Conservation (phyloP, 768 basidiomycete genomes). For the Polyporus arcularius region DNA sequence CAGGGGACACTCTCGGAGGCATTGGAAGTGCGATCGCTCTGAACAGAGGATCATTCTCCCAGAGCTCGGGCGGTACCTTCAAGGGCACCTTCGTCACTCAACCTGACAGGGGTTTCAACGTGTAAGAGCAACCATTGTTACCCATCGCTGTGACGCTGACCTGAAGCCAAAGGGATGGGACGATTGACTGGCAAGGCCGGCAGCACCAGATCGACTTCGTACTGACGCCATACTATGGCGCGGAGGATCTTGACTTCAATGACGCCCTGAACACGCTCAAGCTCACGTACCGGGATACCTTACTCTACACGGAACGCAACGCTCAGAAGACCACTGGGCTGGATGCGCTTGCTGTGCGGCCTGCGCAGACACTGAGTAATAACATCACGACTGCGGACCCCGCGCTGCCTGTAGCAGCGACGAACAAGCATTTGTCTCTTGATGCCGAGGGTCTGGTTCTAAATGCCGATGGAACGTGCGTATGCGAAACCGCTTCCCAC, state of each 20-base stretch:
- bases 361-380: constrained; percentile 36
- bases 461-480: constrained; percentile 59
- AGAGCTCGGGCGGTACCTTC: constrained; percentile 39
- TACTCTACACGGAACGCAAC: constrained; percentile 50
- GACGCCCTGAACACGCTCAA: constrained; percentile 52
- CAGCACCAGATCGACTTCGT: constrained; percentile 62
- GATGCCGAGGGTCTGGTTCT: constrained; percentile 63
- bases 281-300: constrained; percentile 51
- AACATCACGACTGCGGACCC: constrained; percentile 39
- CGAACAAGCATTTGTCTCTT: constrained; percentile 48
- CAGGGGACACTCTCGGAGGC: constrained; percentile 58
- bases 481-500: neutral
- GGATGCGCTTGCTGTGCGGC: constrained; percentile 50
- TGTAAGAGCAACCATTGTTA: constrained; percentile 34
- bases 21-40: constrained; percentile 64
- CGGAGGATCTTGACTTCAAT: constrained; percentile 46
- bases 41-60: constrained; percentile 48
- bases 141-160: no score
- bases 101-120: constrained; percentile 62
- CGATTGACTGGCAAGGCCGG: constrained; percentile 64
- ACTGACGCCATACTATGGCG: constrained; percentile 55
- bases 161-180: constrained; percentile 39
- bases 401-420: constrained; percentile 47
- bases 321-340: constrained; percentile 54
- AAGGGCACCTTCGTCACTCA: constrained; percentile 54